Evolutionary conservation across 257 asterid species (phyloP), one percentile per base, ranked within the genome.

Genomic region (Galeopsis tetrahit): DNA sequence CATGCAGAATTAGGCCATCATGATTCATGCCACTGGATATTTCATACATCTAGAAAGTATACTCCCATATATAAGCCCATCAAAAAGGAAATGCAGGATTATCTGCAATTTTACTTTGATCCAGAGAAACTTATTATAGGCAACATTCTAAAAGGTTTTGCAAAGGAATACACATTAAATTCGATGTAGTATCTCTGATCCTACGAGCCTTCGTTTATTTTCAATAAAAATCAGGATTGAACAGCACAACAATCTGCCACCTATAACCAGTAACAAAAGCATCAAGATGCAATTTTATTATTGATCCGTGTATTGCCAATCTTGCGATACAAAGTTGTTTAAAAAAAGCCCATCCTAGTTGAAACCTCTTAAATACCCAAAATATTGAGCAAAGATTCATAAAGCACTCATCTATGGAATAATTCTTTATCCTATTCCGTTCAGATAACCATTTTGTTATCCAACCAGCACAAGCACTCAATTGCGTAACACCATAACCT

Each of bases 231-330:
- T 63, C 10, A 35, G 3, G 21, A 40, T 40, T 17, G 9, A 63
- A 7, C 7, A 14, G 8, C 4, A 66, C 36, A 17, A 4, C 42
- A 68, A 15, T 6, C 11, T 56, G 6, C 40, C 48, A 69, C 72
- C 61, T 4, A 67, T 67, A 28, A 51, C 14, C 42, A 48, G 53
- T 67, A 49, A 69, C 42, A 21, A 69, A 36, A 35, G 73, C 53
- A 69, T 10, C 36, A 21, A 4, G 43, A 21, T 11, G 55, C 36
- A 39, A 68, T 15, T 15, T 52, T 10, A 68, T 28, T 36, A 53
- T 14, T 17, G 11, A 17, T 31, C 11, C 10, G 42, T 44, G 59
- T 13, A 44, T 48, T 46, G 7, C 31, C 71, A 66, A 66, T 14
- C 28, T 66, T 31, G 31, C 40, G 17, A 62, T 14, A 38, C 69